Evolutionary conservation across 2,329 filamentous ascomycete species (phyloP).

Genomic region (Claviceps sp.): DNA sequence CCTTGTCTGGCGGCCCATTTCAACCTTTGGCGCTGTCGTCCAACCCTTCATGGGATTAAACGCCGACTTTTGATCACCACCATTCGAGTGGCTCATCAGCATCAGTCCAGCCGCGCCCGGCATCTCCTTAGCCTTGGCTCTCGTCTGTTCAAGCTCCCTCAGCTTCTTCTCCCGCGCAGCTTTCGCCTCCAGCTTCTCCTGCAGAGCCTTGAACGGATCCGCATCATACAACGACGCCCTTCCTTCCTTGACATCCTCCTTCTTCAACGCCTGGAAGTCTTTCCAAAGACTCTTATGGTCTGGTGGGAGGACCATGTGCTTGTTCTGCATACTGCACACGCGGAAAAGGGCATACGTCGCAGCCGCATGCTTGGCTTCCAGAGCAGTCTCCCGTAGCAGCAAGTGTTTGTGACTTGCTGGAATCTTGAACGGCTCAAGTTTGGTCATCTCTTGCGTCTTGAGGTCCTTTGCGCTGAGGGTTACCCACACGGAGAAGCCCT

Average conservation of each 20-base stretch:
- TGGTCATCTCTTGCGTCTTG: conserved; percentile 68
- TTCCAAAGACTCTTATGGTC: conserved; percentile 88
- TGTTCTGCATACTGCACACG: conserved; percentile 89
- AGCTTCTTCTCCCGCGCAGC: conserved; percentile 66
- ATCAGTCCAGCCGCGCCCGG: conserved; percentile 43
- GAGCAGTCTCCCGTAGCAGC: conserved; percentile 60
- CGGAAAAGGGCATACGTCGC: conserved; percentile 85
- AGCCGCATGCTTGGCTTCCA: conserved; percentile 88
- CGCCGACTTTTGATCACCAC: conserved; percentile 16
- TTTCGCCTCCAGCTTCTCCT: conserved; percentile 68
- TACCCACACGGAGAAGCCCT: conserved; percentile 69
- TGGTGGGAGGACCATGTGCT: conserved; percentile 87
- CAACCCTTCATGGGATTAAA: conserved; percentile 56
- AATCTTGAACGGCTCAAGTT: conserved; percentile 69
- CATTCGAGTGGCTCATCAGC: conserved; percentile 32
- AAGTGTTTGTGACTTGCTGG: conserved; percentile 65
- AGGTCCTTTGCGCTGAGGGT: conserved; percentile 61
- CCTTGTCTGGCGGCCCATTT: conserved; percentile 76
- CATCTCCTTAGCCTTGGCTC: conserved; percentile 54
- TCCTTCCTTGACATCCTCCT: conserved; percentile 64
- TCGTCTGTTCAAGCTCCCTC: conserved; percentile 52
- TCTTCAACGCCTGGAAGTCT: conserved; percentile 72
- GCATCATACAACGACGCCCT: conserved; percentile 84
- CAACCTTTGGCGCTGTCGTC: conserved; percentile 76
- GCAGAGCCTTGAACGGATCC: conserved; percentile 74